Base-by-base conservation (phyloP, 1,284 basidiomycete species). In the Mrakiaceae sp. region DNA sequence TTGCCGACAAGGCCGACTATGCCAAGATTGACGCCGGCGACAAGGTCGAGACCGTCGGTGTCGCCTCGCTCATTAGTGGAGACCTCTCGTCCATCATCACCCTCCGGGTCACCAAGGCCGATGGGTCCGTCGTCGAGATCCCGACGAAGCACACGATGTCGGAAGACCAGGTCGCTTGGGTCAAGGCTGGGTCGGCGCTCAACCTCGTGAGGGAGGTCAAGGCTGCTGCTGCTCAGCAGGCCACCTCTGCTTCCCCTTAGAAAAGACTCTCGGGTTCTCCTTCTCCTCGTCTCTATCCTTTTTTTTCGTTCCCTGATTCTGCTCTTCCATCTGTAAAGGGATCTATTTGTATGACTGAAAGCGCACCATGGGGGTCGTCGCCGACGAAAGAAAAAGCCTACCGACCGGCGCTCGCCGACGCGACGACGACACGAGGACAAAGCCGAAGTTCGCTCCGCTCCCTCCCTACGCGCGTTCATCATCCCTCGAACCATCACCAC, bases 71-170 rank as follows among this genome's bases (percentile, higher is more conserved):
- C 3, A 77, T 82, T 40, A 71, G 72, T 43, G 84, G 83, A 27
- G 72, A 81, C 43, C 74, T 79, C 27, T 76, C 77, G 60, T 79
- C 82, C 3, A 71, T 77, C 12, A 81, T 93, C 69, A 81, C 76
- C 39, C 77, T 97, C 66, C 82, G 81, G 68, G 86, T 97, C 52
- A 87, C 82, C 52, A 87, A 83, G 74, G 77, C 79, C 49, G 77
- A 78, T 68, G 90, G 90, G 14, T 80, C 83, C 59, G 74, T 77
- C 10, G 83, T 88, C 67, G 81, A 85, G 70, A 82, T 97, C 66
- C 77, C 79, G 48, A 88, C 87, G 14, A 85, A 80, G 71, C 93
- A 97, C 75, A 94, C 93, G 4, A 86, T 97, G 85, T 90, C 87
- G 51, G 77, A 75, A 42, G 93, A 95, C 74, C 93, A 96, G 77